phyloP scores from a whole-genome alignment of 306 rosid species.

The Carpinus fangiana region DNA sequence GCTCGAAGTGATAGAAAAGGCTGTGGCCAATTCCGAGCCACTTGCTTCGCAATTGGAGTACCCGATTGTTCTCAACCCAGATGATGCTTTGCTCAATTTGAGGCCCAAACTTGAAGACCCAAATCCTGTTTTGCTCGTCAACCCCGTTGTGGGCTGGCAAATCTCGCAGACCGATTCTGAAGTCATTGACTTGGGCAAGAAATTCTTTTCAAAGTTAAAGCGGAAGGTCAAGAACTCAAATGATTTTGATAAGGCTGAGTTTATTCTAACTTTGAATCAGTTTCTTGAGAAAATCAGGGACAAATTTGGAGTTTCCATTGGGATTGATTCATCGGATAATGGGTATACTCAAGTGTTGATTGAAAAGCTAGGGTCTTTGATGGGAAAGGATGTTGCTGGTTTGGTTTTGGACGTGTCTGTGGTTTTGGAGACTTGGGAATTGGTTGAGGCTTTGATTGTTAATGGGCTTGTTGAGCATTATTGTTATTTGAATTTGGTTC shows the following conservation, averaged over 20 bases:
- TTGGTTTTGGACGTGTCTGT: constrained; percentile 66
- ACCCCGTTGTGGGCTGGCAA: constrained; percentile 62
- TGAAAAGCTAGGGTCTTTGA: constrained; percentile 42
- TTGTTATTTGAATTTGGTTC: constrained; percentile 49
- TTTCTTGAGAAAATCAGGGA: constrained; percentile 55
- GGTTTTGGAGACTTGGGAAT: constrained; percentile 70
- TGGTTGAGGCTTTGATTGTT: constrained; percentile 62
- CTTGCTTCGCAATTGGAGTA: constrained; percentile 42
- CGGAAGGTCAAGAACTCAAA: constrained; percentile 39
- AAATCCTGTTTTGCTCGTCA: constrained; percentile 34
- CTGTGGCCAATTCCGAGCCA: constrained; percentile 37
- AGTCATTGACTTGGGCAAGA: constrained; percentile 51
- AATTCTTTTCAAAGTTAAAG: constrained; percentile 47
- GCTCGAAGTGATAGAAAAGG: constrained; percentile 52
- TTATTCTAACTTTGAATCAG: constrained; percentile 42
- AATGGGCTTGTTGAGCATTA: constrained; percentile 51
- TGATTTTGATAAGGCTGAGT: constrained; percentile 47
- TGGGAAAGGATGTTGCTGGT: constrained; percentile 53
- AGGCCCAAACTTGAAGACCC: constrained; percentile 42
- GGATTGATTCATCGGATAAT: constrained; percentile 31
- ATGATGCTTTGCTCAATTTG: constrained; percentile 47
- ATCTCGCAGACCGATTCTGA: constrained; percentile 50
- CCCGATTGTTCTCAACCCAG: constrained; percentile 69
- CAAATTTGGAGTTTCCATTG: constrained; percentile 41
- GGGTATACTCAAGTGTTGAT: constrained; percentile 45